phyloP scores from a whole-genome alignment of 805 yeast genomes.

The Kodamaea lidongshanica region DNA sequence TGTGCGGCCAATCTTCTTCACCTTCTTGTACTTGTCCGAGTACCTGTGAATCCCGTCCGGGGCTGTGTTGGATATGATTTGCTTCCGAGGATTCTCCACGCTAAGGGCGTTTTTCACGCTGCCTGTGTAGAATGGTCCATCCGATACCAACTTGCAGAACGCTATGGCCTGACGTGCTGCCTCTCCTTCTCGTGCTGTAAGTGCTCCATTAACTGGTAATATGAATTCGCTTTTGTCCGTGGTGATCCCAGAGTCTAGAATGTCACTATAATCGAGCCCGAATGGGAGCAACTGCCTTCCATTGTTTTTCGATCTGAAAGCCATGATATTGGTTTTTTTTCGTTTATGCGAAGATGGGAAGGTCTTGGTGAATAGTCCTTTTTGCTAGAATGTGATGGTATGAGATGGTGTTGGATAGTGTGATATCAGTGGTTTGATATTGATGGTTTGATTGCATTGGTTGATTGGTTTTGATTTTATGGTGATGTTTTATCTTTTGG shows the following conservation, averaged over 20 bases:
- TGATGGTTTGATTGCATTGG: constrained; percentile 4
- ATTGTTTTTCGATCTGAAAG: constrained; percentile 46
- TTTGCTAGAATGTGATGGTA: no score
- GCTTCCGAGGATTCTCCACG: constrained; percentile 11
- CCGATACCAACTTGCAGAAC: constrained; percentile 47
- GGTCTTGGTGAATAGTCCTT: no score
- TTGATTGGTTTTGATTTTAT: no score
- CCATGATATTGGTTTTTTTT: constrained; percentile 43
- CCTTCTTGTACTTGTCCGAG: constrained; percentile 71
- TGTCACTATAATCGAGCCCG: constrained; percentile 64
- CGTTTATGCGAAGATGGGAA: no score
- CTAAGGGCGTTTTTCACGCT: constrained; percentile 27
- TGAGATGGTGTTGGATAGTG: no score
- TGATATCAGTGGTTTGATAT: no score
- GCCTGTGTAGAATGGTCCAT: constrained; percentile 67
- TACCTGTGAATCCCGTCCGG: constrained; percentile 74
- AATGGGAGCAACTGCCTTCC: constrained; percentile 55
- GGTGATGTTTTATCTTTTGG: no score
- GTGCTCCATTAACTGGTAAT: constrained; percentile 61
- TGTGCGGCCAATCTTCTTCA: constrained; percentile 62
- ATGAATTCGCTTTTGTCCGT: constrained; percentile 41
- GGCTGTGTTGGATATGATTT: constrained; percentile 14
- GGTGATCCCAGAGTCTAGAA: constrained; percentile 30
- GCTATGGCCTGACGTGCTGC: constrained; percentile 52
- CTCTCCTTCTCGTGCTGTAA: constrained; percentile 44